Evolutionary conservation across 352 stramenopile species (phyloP).

Genomic region (Globisporangium solare): DNA sequence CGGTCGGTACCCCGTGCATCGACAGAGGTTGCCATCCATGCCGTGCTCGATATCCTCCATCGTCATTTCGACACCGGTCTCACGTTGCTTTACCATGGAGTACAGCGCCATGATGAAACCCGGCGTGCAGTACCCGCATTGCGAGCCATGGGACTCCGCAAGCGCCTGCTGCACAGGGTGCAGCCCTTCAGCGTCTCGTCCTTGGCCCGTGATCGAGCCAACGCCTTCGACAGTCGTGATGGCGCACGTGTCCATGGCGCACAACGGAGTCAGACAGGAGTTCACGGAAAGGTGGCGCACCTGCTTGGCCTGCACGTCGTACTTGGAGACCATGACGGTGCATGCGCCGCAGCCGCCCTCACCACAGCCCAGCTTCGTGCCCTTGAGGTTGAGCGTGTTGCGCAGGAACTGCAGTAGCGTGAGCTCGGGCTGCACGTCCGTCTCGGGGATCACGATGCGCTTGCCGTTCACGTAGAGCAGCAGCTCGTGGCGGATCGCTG

Average conservation of each 20-base stretch:
- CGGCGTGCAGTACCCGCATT: slow-evolving; percentile 93
- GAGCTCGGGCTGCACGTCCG: slow-evolving; percentile 55
- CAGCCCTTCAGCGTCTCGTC: slow-evolving; percentile 34
- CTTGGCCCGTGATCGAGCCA: slow-evolving; percentile 25
- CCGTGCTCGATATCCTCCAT: slow-evolving; percentile 91
- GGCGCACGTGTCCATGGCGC: slow-evolving; percentile 74
- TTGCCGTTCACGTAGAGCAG: slow-evolving; percentile 77
- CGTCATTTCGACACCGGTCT: slow-evolving; percentile 55
- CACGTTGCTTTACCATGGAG: slow-evolving; percentile 74
- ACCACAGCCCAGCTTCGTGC: slow-evolving; percentile 90
- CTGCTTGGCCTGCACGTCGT: slow-evolving; percentile 33
- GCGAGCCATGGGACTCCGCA: slow-evolving; percentile 90
- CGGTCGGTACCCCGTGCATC: slow-evolving; percentile 89
- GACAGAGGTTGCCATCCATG: slow-evolving; percentile 95
- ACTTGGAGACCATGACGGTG: slow-evolving; percentile 91
- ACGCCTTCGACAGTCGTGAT: slow-evolving; percentile 88
- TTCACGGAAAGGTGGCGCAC: slow-evolving; percentile 82
- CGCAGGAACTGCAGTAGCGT: slow-evolving; percentile 86
- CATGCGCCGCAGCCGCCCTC: slow-evolving; percentile 96
- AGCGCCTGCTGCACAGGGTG: slow-evolving; percentile 86
- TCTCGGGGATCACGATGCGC: slow-evolving; percentile 43
- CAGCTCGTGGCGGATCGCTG: slow-evolving; percentile 38
- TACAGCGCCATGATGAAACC: slow-evolving; percentile 87
- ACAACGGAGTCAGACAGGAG: slow-evolving; percentile 81
- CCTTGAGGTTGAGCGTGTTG: slow-evolving; percentile 59